phyloP scores from a whole-genome alignment of 805 yeast genomes.

The Danielia oregonensis region DNA sequence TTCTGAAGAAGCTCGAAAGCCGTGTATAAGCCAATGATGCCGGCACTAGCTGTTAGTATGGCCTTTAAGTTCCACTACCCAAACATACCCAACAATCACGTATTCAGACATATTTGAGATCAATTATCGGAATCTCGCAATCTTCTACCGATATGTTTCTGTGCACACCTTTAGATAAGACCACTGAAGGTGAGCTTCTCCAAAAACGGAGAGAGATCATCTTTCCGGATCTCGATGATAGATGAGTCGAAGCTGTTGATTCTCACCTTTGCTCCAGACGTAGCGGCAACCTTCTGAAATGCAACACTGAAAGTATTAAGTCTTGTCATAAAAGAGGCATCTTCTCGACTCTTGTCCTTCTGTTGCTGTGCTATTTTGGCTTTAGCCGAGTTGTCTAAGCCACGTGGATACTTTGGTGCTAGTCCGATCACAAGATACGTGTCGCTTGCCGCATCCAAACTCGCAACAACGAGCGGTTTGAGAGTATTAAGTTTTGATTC shows the following conservation, averaged over 20 bases:
- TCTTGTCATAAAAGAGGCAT: slow-evolving; percentile 45
- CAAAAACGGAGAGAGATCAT: slow-evolving; percentile 82
- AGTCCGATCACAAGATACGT: slow-evolving; percentile 86
- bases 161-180: slow-evolving; percentile 22
- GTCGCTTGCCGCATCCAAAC: slow-evolving; percentile 66
- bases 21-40: slow-evolving; percentile 5
- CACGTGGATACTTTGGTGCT: slow-evolving; percentile 72
- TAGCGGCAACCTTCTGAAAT: slow-evolving; percentile 80
- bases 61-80: background rate
- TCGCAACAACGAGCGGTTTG: slow-evolving; percentile 82
- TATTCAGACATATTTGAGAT: background rate
- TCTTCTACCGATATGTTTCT: too few species aligned
- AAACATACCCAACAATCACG: slow-evolving; percentile 1
- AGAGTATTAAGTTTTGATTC: slow-evolving; percentile 28
- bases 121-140: too few species aligned
- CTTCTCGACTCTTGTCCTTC: slow-evolving; percentile 18
- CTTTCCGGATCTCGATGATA: slow-evolving; percentile 83
- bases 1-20: slow-evolving; percentile 3
- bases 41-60: slow-evolving; percentile 4
- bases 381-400: slow-evolving; percentile 32
- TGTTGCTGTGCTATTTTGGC: slow-evolving; percentile 26
- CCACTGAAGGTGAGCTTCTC: slow-evolving; percentile 81
- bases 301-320: slow-evolving; percentile 86
- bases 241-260: slow-evolving; percentile 95
- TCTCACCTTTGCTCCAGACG: slow-evolving; percentile 82